Percentiles rank a stretch among this genome's conserved stretches.
phyloP scores from a whole-genome alignment of 495 filamentous ascomycete genomes.

The Jackrogersella minutella region DNA sequence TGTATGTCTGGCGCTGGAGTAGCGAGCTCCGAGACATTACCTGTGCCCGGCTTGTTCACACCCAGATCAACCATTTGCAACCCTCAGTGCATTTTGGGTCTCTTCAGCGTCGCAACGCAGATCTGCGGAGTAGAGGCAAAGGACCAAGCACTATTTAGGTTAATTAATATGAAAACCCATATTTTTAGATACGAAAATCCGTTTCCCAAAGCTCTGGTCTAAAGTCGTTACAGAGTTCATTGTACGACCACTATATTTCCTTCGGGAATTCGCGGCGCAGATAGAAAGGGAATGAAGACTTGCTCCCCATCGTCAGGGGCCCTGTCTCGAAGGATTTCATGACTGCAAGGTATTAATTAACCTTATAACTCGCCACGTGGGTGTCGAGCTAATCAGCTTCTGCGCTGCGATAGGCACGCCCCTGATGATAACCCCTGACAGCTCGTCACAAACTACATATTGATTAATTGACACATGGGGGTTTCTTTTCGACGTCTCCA shows the following conservation, averaged over 20 bases:
- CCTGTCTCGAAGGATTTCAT: slow-evolving; percentile 20
- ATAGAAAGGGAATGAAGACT: background rate
- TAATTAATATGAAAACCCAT: slow-evolving; percentile 4
- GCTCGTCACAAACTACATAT: background rate
- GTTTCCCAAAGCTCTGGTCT: background rate
- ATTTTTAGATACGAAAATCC: slow-evolving; percentile 33
- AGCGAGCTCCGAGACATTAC: slow-evolving; percentile 6
- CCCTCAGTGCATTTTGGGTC: slow-evolving; percentile 11
- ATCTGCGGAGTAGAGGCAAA: slow-evolving; percentile 10
- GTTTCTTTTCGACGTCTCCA: background rate
- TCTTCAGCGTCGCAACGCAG: slow-evolving; percentile 25
- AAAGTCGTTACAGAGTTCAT: background rate
- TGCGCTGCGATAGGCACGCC: background rate
- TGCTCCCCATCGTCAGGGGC: background rate
- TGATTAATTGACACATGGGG: slow-evolving; percentile 12
- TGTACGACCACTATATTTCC: background rate
- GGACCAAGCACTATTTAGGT: background rate
- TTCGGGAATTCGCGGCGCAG: background rate
- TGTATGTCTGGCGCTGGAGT: background rate
- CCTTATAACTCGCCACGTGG: slow-evolving; percentile 37
- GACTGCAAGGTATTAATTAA: slow-evolving; percentile 39
- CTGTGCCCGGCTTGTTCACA: slow-evolving; percentile 5
- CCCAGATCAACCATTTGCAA: slow-evolving; percentile 16
- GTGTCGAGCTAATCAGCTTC: slow-evolving; percentile 30
- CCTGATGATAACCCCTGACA: slow-evolving; percentile 4